Base-by-base conservation (phyloP, 2,329 filamentous ascomycete species). In the Beauveria rudraprayagi region DNA sequence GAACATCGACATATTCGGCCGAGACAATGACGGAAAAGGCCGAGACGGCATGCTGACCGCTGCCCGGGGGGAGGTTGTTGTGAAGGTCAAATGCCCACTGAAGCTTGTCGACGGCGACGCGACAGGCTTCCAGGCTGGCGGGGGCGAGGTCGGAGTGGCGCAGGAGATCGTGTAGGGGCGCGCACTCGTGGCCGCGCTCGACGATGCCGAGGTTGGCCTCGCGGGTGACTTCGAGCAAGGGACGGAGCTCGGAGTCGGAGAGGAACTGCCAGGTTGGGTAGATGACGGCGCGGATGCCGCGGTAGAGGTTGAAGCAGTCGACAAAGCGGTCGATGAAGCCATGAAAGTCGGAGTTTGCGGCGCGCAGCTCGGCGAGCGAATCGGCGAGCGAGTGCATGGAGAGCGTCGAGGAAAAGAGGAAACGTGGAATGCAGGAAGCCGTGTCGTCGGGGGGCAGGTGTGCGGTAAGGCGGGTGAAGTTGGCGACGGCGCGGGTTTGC, bases 301-400 rank as follows among this genome's bases (percentile, higher is more conserved):
- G 56, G 40, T 62, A 57, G 26, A 62, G 61, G 56, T 62, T 58
- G 52, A 62, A 59, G 56, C 61, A 62, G 52, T 62, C 61, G 24
- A 60, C 61, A 46, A 62, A 62, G 19, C 43, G 46, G 44, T 62
- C 61, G 56, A 62, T 62, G 61, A 62, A 62, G 51, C 50, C 52
- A 56, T 60, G 50, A 19, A 62, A 62, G 52, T 62, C 51, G 46
- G 71, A 69, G 60, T 72, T 65, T 53, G 73, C 73, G 62, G 75
- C 72, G 40, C 63, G 53, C 55, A 75, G 67, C 16, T 75, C 69
- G 2, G 67, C 65, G 2, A 82, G 70, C 2, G 76, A 76, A 59
- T 83, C 79, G 65, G 75, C 79, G 4, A 83, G 72, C 44, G 77
- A 73, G 57, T 82, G 79, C 7, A 81, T 70, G 46, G 78, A 76